Evolutionary conservation across 495 filamentous ascomycete species (phyloP).

Genomic region (Podospora tetraspora): DNA sequence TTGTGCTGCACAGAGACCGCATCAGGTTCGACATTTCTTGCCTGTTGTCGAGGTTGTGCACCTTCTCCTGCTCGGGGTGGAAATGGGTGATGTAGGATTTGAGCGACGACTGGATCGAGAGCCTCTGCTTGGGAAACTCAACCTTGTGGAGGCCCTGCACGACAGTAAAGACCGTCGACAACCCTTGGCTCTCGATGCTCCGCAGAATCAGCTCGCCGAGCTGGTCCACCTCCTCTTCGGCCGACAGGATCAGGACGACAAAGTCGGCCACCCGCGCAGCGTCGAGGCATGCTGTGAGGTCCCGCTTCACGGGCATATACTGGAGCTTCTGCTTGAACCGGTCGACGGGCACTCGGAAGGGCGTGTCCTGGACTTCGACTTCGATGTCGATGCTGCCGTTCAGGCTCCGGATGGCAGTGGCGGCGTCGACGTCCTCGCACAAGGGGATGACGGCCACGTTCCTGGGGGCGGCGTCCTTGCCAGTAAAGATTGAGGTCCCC

Average conservation of each 20-base stretch:
- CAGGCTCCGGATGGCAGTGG: slow-evolving; percentile 60
- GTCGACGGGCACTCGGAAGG: slow-evolving; percentile 65
- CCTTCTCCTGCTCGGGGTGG: slow-evolving; percentile 81
- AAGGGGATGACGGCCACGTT: slow-evolving; percentile 90
- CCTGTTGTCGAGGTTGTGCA: slow-evolving; percentile 75
- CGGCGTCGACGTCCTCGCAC: slow-evolving; percentile 61
- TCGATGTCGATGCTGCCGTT: slow-evolving; percentile 78
- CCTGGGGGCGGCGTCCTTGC: slow-evolving; percentile 77
- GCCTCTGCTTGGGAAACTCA: slow-evolving; percentile 68
- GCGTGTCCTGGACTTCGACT: slow-evolving; percentile 53
- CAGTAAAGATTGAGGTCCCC: slow-evolving; percentile 72
- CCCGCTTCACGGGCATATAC: slow-evolving; percentile 67
- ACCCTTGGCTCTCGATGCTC: slow-evolving; percentile 85
- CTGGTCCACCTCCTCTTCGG: slow-evolving; percentile 74
- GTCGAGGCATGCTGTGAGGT: slow-evolving; percentile 72
- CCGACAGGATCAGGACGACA: slow-evolving; percentile 75
- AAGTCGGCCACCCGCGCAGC: slow-evolving; percentile 87
- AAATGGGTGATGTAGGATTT: slow-evolving; percentile 90
- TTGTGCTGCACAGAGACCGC: slow-evolving; percentile 80
- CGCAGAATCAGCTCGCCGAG: slow-evolving; percentile 75
- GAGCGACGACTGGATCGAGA: slow-evolving; percentile 70
- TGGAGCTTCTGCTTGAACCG: slow-evolving; percentile 89
- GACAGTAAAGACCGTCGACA: slow-evolving; percentile 76
- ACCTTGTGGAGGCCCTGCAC: slow-evolving; percentile 75
- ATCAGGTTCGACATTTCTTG: slow-evolving; percentile 88